Percentiles rank a stretch among this genome's conserved stretches.
Conservation (phyloP, 352 stramenopile genomes). For the Globisporangium apiculatum region DNA sequence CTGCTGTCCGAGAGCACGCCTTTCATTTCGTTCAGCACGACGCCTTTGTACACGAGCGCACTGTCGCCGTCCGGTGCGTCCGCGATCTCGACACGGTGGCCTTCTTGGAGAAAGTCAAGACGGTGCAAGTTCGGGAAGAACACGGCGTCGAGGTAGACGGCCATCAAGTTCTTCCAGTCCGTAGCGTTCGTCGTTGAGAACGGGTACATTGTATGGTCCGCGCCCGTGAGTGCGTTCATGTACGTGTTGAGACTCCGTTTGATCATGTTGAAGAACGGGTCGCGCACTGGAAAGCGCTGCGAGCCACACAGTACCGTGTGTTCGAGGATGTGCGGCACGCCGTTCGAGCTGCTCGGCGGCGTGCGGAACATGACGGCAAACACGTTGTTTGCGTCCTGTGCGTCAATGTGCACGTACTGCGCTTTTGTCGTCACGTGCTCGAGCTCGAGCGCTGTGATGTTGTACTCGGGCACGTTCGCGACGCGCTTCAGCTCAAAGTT, state of each 20-base stretch:
- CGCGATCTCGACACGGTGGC: constrained; percentile 62
- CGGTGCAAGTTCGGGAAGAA: constrained; percentile 91
- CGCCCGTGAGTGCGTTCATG: constrained; percentile 99
- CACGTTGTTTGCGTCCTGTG: constrained; percentile 82
- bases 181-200: constrained; percentile 96
- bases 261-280: constrained; percentile 99
- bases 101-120: constrained; percentile 78
- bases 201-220: constrained; percentile 98
- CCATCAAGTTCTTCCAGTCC: constrained; percentile 97
- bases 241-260: constrained; percentile 98
- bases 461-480: constrained; percentile 71
- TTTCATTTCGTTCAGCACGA: constrained; percentile 99
- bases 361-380: constrained; percentile 97
- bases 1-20: constrained; percentile 95
- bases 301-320: constrained; percentile 93
- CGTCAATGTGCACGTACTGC: constrained; percentile 76
- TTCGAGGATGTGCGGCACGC: constrained; percentile 98
- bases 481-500: constrained; percentile 66
- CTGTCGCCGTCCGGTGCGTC: constrained; percentile 20
- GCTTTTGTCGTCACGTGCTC: constrained; percentile 65
- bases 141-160: constrained; percentile 96
- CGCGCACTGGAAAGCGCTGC: constrained; percentile 95
- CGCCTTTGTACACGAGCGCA: constrained; percentile 79
- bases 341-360: constrained; percentile 93
- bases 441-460: constrained; percentile 71